phyloP scores from a whole-genome alignment of 441 rosid species.

The Syzygium malaccense region DNA sequence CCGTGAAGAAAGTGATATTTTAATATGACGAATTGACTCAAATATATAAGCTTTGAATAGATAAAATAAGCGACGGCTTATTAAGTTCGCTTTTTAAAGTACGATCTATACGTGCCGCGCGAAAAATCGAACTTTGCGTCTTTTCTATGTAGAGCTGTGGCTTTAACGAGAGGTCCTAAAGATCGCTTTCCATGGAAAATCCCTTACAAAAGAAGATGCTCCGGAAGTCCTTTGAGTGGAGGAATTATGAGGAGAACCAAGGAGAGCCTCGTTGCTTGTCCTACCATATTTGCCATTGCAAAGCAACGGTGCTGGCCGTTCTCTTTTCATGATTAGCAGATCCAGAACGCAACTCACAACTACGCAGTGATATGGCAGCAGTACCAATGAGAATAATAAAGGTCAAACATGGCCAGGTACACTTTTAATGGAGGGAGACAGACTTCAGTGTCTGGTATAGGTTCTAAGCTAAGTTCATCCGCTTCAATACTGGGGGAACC shows the following conservation, averaged over 20 bases:
- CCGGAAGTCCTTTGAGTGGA: neutral
- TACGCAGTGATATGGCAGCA: neutral
- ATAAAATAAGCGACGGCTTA: neutral
- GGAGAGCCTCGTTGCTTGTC: neutral
- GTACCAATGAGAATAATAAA: neutral
- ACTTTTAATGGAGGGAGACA: neutral
- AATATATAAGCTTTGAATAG: neutral
- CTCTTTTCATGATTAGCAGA: neutral
- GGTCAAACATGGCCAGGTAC: neutral
- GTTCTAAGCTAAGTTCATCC: neutral
- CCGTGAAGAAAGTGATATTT: neutral
- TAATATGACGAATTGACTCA: neutral
- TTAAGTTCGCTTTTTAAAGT: neutral
- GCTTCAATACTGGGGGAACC: neutral
- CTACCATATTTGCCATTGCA: neutral
- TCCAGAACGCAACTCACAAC: neutral
- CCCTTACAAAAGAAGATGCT: neutral
- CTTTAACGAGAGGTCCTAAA: neutral
- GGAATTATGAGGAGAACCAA: neutral
- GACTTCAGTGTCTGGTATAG: neutral
- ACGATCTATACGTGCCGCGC: fast-evolving
- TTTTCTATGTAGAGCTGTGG: neutral
- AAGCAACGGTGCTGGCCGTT: neutral
- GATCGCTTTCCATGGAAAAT: neutral
- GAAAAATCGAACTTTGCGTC: neutral